Evolutionary conservation across 129 eudicot species (phyloP).

Genomic region (Flaveria ramosissima): DNA sequence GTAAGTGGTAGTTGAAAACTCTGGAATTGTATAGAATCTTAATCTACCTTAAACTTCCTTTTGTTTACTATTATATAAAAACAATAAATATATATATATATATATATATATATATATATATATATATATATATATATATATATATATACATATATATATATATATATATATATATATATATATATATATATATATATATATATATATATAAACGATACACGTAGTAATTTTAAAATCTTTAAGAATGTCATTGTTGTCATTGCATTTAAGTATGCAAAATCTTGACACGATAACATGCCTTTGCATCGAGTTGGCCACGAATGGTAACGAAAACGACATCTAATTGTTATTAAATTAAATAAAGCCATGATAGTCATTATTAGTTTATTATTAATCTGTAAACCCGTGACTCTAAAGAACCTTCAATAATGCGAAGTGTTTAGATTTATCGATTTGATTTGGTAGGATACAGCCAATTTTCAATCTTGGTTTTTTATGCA

Average conservation of each 20-base stretch:
- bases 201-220: background rate
- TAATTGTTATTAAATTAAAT: background rate
- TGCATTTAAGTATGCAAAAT: background rate
- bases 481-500: background rate
- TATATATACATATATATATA: too few relatives aligned
- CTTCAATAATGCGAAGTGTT: constrained; percentile 23
- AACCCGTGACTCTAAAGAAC: constrained; percentile 27
- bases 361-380: background rate
- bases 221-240: background rate
- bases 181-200: too few relatives aligned
- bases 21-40: background rate
- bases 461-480: constrained; percentile 10
- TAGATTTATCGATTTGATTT: constrained; percentile 6
- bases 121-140: too few relatives aligned
- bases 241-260: background rate
- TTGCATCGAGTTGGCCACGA: constrained; percentile 15
- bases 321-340: constrained; percentile 12
- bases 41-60: background rate
- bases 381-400: constrained; percentile 11
- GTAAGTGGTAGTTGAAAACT: background rate
- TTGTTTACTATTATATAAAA: background rate
- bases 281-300: constrained; percentile 16
- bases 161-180: too few relatives aligned
- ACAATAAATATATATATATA: background rate
- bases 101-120: too few relatives aligned